A percentile compares a stretch with the other conserved stretches of the same genome.
These are phyloP conservation scores for Boletus rubescentipes DNA, from an alignment of 768 basidiomycete genomes.

Conservation along the genomic window DNA sequence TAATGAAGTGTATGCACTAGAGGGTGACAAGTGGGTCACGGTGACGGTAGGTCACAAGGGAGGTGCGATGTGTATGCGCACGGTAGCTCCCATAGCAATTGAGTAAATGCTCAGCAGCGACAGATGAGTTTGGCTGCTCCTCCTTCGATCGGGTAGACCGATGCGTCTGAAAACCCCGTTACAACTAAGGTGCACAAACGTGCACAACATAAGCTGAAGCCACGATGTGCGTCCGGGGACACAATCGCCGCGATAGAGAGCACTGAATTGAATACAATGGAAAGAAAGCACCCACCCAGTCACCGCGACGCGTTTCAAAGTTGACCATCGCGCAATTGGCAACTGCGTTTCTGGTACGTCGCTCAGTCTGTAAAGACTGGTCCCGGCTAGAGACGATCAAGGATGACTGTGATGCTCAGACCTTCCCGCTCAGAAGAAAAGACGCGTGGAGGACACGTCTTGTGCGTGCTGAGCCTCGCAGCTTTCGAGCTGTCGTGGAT, in stretches of 20 bases:
- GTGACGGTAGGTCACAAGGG: background rate
- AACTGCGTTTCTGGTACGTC: constrained; percentile 33
- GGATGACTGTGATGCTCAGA: constrained; percentile 32
- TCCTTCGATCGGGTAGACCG: background rate
- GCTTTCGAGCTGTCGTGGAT: constrained; percentile 30
- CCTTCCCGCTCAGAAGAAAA: constrained; percentile 34
- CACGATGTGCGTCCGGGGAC: constrained; percentile 13
- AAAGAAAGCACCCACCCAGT: constrained; percentile 20
- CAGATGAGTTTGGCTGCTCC: background rate
- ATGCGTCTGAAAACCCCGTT: background rate
- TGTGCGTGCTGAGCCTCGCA: constrained; percentile 31
- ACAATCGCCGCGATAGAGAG: constrained; percentile 24
- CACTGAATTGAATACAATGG: background rate
- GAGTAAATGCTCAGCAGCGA: background rate
- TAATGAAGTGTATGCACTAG: background rate
- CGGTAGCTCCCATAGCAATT: background rate
- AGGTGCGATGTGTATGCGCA: background rate
- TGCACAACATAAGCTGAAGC: background rate
- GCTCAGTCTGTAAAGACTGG: constrained; percentile 26
- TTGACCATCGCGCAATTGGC: constrained; percentile 9
- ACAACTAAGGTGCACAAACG: background rate
- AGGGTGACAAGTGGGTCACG: constrained; percentile 6
- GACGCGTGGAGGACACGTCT: constrained; percentile 14
- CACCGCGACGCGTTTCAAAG: constrained; percentile 32
- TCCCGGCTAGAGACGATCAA: constrained; percentile 31